Percentiles rank a stretch among this genome's conserved stretches.
Conservation (phyloP, 1,139 yeast genomes). For the Wickerhamomyces sp. region DNA sequence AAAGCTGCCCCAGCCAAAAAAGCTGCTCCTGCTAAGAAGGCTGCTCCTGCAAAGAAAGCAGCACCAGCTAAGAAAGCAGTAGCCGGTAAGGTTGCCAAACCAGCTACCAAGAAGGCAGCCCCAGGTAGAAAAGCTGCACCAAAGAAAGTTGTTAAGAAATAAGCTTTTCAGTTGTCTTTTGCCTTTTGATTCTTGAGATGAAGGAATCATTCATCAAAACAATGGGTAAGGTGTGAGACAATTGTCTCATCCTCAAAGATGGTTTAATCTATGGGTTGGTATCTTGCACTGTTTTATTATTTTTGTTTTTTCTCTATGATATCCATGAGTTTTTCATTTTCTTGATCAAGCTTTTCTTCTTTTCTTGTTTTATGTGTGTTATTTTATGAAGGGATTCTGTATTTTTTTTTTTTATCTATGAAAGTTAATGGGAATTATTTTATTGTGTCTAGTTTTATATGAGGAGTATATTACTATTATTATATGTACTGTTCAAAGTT, state of each 20-base stretch:
- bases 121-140: conserved; percentile 19
- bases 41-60: conserved; percentile 15
- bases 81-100: conserved; percentile 16
- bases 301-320: neutral
- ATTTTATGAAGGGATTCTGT: neutral
- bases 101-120: conserved; percentile 23
- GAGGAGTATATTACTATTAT: no score
- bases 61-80: conserved; percentile 25
- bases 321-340: neutral
- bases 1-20: conserved; percentile 24
- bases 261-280: neutral
- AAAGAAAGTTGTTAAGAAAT: conserved; percentile 21
- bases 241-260: no score
- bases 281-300: neutral
- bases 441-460: no score
- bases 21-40: conserved; percentile 15
- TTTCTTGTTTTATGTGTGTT: neutral
- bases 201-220: no score
- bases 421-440: no score
- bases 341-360: neutral
- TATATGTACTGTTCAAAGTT: no score
- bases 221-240: no score
- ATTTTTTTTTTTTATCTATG: no score
- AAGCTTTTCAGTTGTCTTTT: neutral
- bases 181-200: no score